These are phyloP conservation scores for Papilionanthe hybrid DNA, from an alignment of 116 monocot genomes.

Conservation along the genomic window DNA sequence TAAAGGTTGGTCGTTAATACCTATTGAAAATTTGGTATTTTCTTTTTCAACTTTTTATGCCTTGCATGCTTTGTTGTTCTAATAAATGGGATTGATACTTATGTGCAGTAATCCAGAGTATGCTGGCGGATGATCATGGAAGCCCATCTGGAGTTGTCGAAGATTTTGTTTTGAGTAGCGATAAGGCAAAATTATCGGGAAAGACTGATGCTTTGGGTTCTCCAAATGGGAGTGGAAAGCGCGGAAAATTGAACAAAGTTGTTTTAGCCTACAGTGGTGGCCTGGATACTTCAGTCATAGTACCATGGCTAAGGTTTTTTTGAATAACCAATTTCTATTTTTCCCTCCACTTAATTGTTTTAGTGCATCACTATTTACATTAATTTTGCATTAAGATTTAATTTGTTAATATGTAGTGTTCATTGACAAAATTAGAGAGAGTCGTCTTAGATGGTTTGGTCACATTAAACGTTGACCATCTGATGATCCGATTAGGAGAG, in stretches of 20 bases:
- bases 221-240: conserved; percentile 22
- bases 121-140: conserved; percentile 22
- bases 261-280: conserved; percentile 97
- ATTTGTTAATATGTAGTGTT: background rate
- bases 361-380: background rate
- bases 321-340: background rate
- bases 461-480: too few species aligned
- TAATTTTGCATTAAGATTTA: background rate
- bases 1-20: background rate
- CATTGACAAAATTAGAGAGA: too few species aligned
- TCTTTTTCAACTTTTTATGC: background rate
- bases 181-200: background rate
- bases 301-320: conserved; percentile 82
- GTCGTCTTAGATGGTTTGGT: too few species aligned
- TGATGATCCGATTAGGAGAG: too few species aligned
- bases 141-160: background rate
- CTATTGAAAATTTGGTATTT: background rate
- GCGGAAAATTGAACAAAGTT: conserved; percentile 79
- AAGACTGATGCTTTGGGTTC: conserved; percentile 10
- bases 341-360: background rate
- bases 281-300: conserved; percentile 96
- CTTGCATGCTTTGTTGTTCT: background rate
- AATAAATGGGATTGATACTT: background rate
- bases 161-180: background rate
- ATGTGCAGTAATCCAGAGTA: conserved; percentile 29